Evolutionary conservation across 495 filamentous ascomycete species (phyloP).

Genomic region (Hypoxylon lenormandii): DNA sequence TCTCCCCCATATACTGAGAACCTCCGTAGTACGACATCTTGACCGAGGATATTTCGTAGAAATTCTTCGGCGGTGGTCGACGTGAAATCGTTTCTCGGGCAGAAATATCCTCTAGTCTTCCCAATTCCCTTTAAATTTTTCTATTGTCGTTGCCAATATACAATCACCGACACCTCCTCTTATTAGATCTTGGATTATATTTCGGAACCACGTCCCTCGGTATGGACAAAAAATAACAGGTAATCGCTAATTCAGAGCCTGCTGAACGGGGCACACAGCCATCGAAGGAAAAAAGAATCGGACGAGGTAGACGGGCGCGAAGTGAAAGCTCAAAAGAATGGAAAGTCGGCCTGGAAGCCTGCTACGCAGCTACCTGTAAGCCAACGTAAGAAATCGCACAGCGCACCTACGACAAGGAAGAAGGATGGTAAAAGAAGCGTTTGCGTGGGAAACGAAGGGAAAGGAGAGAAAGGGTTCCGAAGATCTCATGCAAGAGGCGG

Average conservation of each 20-base stretch:
- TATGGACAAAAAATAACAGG: slow-evolving; percentile 15
- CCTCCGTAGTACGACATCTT: slow-evolving; percentile 60
- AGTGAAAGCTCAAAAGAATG: slow-evolving; percentile 53
- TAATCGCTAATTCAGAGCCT: slow-evolving; percentile 65
- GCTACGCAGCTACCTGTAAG: slow-evolving; percentile 60
- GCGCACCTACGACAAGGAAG: slow-evolving; percentile 51
- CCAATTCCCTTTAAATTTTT: slow-evolving; percentile 5
- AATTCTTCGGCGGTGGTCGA: slow-evolving; percentile 11
- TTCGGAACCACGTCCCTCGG: slow-evolving; percentile 32
- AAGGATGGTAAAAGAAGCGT: slow-evolving; percentile 45
- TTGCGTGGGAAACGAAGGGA: slow-evolving; percentile 43
- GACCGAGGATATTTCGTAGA: slow-evolving; percentile 20
- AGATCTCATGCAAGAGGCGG: slow-evolving; percentile 57
- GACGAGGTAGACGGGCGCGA: slow-evolving; percentile 41
- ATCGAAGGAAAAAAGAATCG: slow-evolving; percentile 48
- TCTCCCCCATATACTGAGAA: slow-evolving; percentile 52
- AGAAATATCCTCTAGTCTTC: slow-evolving; percentile 10
- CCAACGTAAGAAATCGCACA: slow-evolving; percentile 58
- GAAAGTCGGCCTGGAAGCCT: slow-evolving; percentile 56
- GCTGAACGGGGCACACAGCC: slow-evolving; percentile 64
- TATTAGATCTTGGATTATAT: slow-evolving; percentile 45
- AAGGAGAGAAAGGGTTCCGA: slow-evolving; percentile 49
- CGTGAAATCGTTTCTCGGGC: slow-evolving; percentile 19
- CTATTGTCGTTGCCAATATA: slow-evolving; percentile 26
- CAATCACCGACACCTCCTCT: slow-evolving; percentile 43